These are phyloP conservation scores for Plasmopara halstedii DNA, from an alignment of 352 stramenopile species.

Conservation along the genomic window DNA sequence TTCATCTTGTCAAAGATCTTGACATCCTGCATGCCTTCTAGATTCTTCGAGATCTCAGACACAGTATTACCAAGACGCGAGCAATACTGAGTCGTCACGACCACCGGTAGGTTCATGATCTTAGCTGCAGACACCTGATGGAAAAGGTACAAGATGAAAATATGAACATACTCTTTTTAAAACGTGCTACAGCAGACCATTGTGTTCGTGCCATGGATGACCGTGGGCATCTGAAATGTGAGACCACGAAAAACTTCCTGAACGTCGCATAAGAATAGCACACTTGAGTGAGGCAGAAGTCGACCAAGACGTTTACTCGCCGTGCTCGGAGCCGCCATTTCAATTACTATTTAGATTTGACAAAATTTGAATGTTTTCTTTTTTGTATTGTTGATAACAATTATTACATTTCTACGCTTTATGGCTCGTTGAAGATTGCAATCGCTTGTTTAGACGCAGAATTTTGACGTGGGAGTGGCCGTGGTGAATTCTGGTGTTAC, in stretches of 20 bases:
- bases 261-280: conserved; percentile 95
- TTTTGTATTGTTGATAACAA: too few relatives aligned
- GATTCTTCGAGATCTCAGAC: conserved; percentile 54
- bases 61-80: conserved; percentile 91
- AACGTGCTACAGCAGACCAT: conserved; percentile 16
- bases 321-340: conserved; percentile 23
- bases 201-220: conserved; percentile 79
- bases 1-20: conserved; percentile 95
- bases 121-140: conserved; percentile 49
- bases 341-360: background rate
- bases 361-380: background rate
- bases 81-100: conserved; percentile 96
- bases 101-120: conserved; percentile 86
- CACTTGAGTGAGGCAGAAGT: conserved; percentile 55
- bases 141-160: background rate
- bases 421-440: background rate
- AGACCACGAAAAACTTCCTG: conserved; percentile 94
- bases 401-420: background rate
- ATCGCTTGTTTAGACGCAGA: conserved; percentile 18
- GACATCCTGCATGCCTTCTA: conserved; percentile 32
- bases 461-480: conserved; percentile 20
- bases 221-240: conserved; percentile 90
- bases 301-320: conserved; percentile 35
- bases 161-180: background rate
- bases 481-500: conserved; percentile 12